A percentile compares a stretch with the other conserved stretches of the same genome.
These are phyloP conservation scores for Helianthus tuberosus DNA, from an alignment of 129 eudicot genomes.

Conservation along the genomic window DNA sequence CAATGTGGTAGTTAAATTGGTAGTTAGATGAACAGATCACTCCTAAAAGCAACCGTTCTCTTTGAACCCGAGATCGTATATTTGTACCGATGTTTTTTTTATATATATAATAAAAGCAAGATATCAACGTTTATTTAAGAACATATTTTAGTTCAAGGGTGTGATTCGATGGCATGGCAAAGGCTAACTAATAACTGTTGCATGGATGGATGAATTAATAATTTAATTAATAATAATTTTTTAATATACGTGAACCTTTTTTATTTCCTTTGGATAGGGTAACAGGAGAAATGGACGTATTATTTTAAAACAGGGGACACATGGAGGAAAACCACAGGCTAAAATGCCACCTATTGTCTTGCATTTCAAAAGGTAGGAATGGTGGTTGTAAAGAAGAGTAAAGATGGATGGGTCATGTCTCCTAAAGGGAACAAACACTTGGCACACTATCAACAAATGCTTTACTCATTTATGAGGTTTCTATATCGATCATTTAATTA, in stretches of 20 bases:
- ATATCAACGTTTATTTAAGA: background rate
- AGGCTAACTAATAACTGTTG: background rate
- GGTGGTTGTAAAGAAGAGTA: background rate
- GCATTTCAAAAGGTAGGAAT: conserved; percentile 19
- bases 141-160: background rate
- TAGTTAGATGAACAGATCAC: no score
- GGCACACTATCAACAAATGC: background rate
- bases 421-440: conserved; percentile 5
- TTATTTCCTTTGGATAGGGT: conserved; percentile 10
- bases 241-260: background rate
- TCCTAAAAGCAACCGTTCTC: no score
- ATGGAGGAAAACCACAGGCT: conserved; percentile 24
- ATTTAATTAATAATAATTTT: background rate
- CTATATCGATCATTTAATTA: no score
- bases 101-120: no score
- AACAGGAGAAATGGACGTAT: conserved; percentile 2
- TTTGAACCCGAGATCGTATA: no score
- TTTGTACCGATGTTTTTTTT: no score
- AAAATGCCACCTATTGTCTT: conserved; percentile 19
- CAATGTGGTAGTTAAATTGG: no score
- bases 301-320: background rate
- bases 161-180: no score
- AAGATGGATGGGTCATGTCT: background rate
- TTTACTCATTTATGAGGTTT: background rate
- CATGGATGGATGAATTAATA: background rate